Evolutionary conservation across 352 stramenopile genomes (phyloP).

Genomic region (Pythium rhizo-oryzae): DNA sequence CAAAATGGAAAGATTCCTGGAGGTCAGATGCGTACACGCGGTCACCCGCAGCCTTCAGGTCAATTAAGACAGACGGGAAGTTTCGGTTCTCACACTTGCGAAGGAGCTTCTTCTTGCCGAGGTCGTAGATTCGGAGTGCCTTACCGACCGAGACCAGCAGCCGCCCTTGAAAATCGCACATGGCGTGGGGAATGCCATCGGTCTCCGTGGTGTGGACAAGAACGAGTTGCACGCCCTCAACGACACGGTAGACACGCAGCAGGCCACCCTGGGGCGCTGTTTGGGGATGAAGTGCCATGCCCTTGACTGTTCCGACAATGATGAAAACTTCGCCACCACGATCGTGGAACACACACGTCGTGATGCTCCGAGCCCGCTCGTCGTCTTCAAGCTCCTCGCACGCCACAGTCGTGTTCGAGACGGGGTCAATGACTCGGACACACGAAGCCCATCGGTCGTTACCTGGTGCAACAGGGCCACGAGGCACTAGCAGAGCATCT

Average conservation of each 20-base stretch:
- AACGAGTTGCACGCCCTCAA: constrained; percentile 92
- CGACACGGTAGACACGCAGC: constrained; percentile 94
- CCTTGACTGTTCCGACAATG: constrained; percentile 96
- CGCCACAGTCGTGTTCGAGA: constrained; percentile 81
- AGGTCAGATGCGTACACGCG: constrained; percentile 97
- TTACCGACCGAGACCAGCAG: constrained; percentile 97
- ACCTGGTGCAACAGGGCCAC: constrained; percentile 56
- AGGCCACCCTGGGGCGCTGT: constrained; percentile 62
- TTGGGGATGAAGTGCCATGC: constrained; percentile 94
- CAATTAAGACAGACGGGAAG: constrained; percentile 93
- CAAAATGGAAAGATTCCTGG: constrained; percentile 96
- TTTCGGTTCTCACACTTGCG: constrained; percentile 98
- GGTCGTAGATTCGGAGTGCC: constrained; percentile 97
- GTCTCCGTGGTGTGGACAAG: constrained; percentile 97
- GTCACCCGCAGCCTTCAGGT: constrained; percentile 94
- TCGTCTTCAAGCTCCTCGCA: constrained; percentile 94
- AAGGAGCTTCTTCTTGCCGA: constrained; percentile 99
- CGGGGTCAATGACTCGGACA: constrained; percentile 97
- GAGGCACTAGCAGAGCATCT: constrained; percentile 73
- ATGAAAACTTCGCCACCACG: constrained; percentile 97
- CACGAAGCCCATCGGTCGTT: constrained; percentile 96
- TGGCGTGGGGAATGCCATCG: constrained; percentile 95
- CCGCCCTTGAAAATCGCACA: constrained; percentile 98
- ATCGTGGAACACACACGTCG: constrained; percentile 95
- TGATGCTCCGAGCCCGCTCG: constrained; percentile 93